Percentiles rank a stretch among this genome's conserved stretches.
Evolutionary conservation across 371 early-diverging fungal genomes (phyloP).

Genomic region (Dichotomocladium elegans): DNA sequence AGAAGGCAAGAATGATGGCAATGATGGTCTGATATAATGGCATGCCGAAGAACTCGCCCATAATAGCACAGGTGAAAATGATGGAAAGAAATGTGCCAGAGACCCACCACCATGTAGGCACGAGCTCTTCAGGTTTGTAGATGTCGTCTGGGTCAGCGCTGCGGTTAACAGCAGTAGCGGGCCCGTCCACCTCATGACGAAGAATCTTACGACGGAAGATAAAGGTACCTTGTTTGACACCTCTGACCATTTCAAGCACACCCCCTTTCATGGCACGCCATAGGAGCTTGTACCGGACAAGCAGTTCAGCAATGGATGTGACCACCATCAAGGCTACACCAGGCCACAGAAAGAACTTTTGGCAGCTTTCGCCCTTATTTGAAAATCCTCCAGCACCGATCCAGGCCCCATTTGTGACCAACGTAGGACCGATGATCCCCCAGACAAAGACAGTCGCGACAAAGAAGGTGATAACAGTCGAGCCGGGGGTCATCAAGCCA

Average conservation of each 20-base stretch:
- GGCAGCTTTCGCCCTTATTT: constrained; percentile 29
- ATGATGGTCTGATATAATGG: constrained; percentile 53
- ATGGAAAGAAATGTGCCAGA: constrained; percentile 51
- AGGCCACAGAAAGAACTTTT: constrained; percentile 67
- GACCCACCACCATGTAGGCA: constrained; percentile 62
- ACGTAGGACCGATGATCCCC: constrained; percentile 46
- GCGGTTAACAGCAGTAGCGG: background rate
- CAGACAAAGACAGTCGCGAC: constrained; percentile 51
- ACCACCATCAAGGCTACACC: constrained; percentile 73
- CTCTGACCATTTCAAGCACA: background rate
- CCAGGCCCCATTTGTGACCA: constrained; percentile 40
- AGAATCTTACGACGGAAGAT: background rate
- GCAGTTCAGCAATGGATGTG: constrained; percentile 62
- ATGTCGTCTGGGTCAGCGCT: constrained; percentile 23
- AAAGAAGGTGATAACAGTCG: constrained; percentile 58
- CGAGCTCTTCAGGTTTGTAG: constrained; percentile 40
- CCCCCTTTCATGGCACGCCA: constrained; percentile 48
- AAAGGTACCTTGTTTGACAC: background rate
- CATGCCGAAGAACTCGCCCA: constrained; percentile 57
- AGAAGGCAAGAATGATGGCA: constrained; percentile 61
- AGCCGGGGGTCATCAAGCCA: constrained; percentile 62
- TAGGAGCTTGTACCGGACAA: constrained; percentile 51
- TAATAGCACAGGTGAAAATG: constrained; percentile 58
- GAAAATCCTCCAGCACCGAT: constrained; percentile 32
- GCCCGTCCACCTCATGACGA: background rate